Base-by-base conservation (phyloP, 2,329 filamentous ascomycete species). In the Mycosphaerelloides madeirae region DNA sequence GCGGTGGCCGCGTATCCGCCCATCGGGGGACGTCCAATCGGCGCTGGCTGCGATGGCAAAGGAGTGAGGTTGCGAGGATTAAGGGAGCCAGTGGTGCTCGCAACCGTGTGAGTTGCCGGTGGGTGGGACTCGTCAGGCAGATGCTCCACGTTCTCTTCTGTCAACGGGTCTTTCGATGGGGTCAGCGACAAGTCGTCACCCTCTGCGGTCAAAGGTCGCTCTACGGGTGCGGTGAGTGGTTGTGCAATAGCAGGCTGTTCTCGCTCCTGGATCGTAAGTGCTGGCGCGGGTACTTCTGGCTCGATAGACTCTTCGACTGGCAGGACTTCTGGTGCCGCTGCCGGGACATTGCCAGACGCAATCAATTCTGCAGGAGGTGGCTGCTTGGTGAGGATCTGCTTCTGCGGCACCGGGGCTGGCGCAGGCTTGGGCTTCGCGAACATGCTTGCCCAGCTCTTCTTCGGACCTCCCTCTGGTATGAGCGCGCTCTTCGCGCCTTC, bases 71-170 rank as follows among this genome's bases (percentile, higher is more conserved):
- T 83, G 63, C 80, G 78, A 46, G 84, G 79, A 62, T 95, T 87
- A 74, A 85, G 83, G 14, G 87, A 89, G 67, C 91, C 93, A 57
- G 88, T 86, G 48, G 90, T 95, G 76, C 90, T 96, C 53, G 87
- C 88, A 53, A 81, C 86, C 36, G 91, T 96, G 55, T 83, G 85
- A 42, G 87, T 91, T 36, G 83, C 78, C 15, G 84, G 80, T 31
- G 87, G 85, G 45, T 81, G 73, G 33, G 91, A 95, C 44, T 77
- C 78, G 69, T 96, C 90, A 54, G 83, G 84, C 57, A 97, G 77
- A 69, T 91, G 87, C 66, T 95, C 90, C 46, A 97, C 84, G 68
- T 97, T 97, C 58, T 83, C 84, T 71, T 91, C 83, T 20, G 91
- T 97, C 54, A 97, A 78, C 60, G 90, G 82, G 65, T 89, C 87